Base-by-base conservation (phyloP, 768 basidiomycete genomes). In the Tulasnella sp. region DNA sequence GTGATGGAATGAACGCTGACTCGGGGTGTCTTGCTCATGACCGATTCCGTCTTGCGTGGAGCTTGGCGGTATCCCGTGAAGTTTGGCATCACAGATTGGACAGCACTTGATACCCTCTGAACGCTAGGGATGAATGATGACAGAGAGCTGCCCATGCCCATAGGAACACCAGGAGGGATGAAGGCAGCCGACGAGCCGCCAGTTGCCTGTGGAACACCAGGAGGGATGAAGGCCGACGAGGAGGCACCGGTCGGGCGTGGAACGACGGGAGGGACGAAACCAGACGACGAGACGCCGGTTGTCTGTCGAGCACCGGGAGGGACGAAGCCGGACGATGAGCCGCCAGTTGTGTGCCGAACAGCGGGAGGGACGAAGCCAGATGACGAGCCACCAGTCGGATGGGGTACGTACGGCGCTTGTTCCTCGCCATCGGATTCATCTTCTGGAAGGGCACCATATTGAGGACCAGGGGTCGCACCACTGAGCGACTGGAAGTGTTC, bases 1-100 rank as follows among this genome's bases (percentile, higher is more conserved):
- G 73, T 75, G n/a, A 75, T 48, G 73, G 41, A 42, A 12, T 42
- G 40, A n/a, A 75, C 73, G 74, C 74, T 75, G n/a, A 75, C 41
- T 48, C n/a, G 31, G 22, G 74, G 74, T 34, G 74, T 75, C 41
- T 44, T 44, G 74, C 40, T 48, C 41, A 75, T 37, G 14, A 42
- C 74, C 41, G 40, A 42, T 40, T 48, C 74, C 40, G 74, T 7
- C 74, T 22, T 34, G 31, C 46, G 74, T 42, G 11, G 28, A 28
- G 74, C 74, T 48, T 5, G n/a, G 41, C n/a, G 41, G 31, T 75
- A 42, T 16, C 41, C 74, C 5, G 20, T 14, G 41, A 42, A 42
- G 9, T 18, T 42, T 20, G 74, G 41, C 20, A 42, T 16, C 74
- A n/a, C 41, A 75, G 74, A 22, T 12, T 74, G 72, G 22, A 31